A percentile compares a stretch with the other conserved stretches of the same genome.
Conservation (phyloP, 805 yeast genomes). For the Kuraishia hungarica region DNA sequence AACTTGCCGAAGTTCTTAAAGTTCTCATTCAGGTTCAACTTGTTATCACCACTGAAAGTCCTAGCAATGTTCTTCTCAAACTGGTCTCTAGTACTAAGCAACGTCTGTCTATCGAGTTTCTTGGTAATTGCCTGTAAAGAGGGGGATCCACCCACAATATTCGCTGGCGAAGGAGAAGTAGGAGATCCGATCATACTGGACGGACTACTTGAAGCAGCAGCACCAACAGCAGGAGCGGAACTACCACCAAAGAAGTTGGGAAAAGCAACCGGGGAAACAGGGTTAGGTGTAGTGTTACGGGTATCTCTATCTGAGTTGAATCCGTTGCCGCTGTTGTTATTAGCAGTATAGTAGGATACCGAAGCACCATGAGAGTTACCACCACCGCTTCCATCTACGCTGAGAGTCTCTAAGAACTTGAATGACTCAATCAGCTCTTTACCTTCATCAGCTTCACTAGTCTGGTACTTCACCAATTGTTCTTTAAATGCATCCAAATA, state of each 20-base stretch:
- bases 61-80: slow-evolving; percentile 34
- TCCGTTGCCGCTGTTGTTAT: neutral
- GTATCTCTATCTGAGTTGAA: neutral
- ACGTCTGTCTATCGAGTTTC: slow-evolving; percentile 20
- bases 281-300: slow-evolving; percentile 6
- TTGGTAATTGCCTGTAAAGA: neutral
- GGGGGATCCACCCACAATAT: neutral
- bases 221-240: neutral
- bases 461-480: slow-evolving; percentile 26
- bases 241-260: slow-evolving; percentile 1
- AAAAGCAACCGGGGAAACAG: slow-evolving; percentile 9
- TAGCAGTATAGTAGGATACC: neutral
- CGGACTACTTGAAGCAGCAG: neutral
- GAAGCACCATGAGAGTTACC: neutral
- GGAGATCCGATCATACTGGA: neutral
- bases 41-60: slow-evolving; percentile 49
- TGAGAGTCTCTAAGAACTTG: slow-evolving; percentile 15
- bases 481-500: slow-evolving; percentile 30
- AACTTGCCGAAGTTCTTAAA: slow-evolving; percentile 55
- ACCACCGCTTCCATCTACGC: slow-evolving; percentile 9
- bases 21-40: slow-evolving; percentile 61
- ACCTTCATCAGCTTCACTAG: slow-evolving; percentile 9
- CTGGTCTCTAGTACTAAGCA: slow-evolving; percentile 31
- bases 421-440: slow-evolving; percentile 17
- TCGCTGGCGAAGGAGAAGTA: neutral